Evolutionary conservation across 2,329 filamentous ascomycete genomes (phyloP), one percentile per base, ranked within the genome.

Genomic region (Clarireedia paspali): DNA sequence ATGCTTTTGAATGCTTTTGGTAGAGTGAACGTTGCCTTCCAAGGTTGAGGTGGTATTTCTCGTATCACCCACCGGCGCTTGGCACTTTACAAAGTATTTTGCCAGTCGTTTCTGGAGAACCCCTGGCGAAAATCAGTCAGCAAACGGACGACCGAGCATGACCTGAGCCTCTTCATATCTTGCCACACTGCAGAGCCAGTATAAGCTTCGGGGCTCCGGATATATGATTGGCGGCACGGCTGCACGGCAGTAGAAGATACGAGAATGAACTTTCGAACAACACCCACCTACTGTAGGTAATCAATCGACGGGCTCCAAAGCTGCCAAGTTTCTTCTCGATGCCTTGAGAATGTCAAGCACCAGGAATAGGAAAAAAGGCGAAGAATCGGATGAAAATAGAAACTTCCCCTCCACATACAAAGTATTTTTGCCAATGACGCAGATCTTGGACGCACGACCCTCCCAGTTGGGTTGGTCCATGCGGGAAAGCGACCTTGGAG

Each of bases 301-400:
- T 17, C n/a, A 17, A 39, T 24, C 17, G 15, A 24, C 5, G 27
- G 30, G 30, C 12, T 34, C 30, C 14, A 34, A 34, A 6, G 30
- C 30, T 12, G 30, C 30, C 30, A 34, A 34, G 30, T 34, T 9
- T 12, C 20, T 34, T 34, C 1, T 23, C 7, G 10, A 15, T 38
- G n/a, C 26, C 30, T 27, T 9, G 5, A 20, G 17, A 38, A 14
- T 1, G 26, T 27, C 26, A 2, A 20, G 20, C 20, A 20, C 20
- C 20, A 20, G 20, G 20, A 20, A 20, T 20, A 20, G 20, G 20
- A 20, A 20, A 20, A 20, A 20, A 20, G 20, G 20, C 20, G 2
- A 20, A 20, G 20, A 20, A 20, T 53, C 1, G 20, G 50, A 53
- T 34, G 15, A 39, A 53, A 47, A 53, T 39, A 53, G 50, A 53